Evolutionary conservation across 2,329 filamentous ascomycete species (phyloP).

Genomic region (Fusarium sulawesiense): DNA sequence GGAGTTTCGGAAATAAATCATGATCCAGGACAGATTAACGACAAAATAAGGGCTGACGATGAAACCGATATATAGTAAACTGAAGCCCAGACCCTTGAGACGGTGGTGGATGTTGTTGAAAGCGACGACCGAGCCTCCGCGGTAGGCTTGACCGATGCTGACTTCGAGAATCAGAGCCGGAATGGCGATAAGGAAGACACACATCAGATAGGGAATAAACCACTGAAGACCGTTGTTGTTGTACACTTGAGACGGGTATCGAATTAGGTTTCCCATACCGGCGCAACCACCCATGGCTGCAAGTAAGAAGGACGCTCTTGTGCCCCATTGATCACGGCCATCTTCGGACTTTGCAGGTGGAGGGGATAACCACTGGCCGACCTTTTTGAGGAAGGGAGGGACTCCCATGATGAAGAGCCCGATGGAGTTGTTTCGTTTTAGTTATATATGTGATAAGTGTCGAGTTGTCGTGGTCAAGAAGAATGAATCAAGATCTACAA

Average conservation of each 20-base stretch:
- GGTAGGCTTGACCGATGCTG: constrained; percentile 76
- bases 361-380: constrained; percentile 51
- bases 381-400: constrained; percentile 46
- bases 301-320: constrained; percentile 65
- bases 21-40: constrained; percentile 68
- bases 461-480: neutral
- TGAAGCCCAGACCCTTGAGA: constrained; percentile 65
- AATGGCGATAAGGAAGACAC: constrained; percentile 66
- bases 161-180: constrained; percentile 68
- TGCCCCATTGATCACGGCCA: constrained; percentile 66
- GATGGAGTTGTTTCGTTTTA: neutral
- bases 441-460: neutral
- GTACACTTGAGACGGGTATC: constrained; percentile 69
- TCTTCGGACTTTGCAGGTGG: constrained; percentile 53
- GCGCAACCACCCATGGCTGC: constrained; percentile 69
- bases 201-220: constrained; percentile 69
- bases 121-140: constrained; percentile 65
- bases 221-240: constrained; percentile 70
- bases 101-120: constrained; percentile 65
- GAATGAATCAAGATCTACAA: neutral
- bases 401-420: constrained; percentile 25
- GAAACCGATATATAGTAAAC: constrained; percentile 63
- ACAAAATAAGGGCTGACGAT: constrained; percentile 69
- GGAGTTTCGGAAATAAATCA: constrained; percentile 67
- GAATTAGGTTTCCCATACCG: constrained; percentile 67